Conservation (phyloP, 345 rosid genomes). For the Pistacia vera region DNA sequence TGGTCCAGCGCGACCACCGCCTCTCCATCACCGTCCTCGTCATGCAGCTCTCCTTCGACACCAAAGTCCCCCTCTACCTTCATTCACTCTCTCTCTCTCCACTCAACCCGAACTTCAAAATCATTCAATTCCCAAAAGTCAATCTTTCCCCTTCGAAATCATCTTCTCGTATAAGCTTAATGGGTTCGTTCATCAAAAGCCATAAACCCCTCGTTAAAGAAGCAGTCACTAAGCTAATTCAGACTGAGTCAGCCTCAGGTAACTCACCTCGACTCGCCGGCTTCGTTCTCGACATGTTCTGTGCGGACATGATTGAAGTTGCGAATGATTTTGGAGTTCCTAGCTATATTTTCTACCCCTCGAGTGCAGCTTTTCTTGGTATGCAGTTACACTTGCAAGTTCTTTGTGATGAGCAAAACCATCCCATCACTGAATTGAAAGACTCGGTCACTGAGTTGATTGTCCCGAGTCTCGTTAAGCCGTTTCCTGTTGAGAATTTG, state of each 20-base stretch:
- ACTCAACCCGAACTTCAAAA: neutral
- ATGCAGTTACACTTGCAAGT: conserved; percentile 16
- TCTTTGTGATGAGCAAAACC: conserved; percentile 18
- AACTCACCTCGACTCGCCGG: neutral
- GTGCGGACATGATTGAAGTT: neutral
- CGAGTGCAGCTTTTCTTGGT: conserved; percentile 24
- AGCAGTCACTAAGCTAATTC: neutral
- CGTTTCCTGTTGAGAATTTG: conserved; percentile 35
- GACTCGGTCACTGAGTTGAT: conserved; percentile 26
- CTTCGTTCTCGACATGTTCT: neutral
- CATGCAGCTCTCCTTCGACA: neutral
- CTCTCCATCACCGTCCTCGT: conserved; percentile 8
- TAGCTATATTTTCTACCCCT: neutral
- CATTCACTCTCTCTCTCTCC: neutral
- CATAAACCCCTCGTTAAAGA: neutral
- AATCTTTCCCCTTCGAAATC: neutral
- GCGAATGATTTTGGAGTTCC: neutral
- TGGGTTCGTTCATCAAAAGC: neutral
- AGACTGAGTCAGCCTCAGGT: neutral
- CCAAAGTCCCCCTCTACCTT: neutral
- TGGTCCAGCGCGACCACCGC: conserved; percentile 9
- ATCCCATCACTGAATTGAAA: conserved; percentile 17
- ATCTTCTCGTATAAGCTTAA: neutral
- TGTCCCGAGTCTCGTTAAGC: conserved; percentile 34
- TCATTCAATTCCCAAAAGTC: conserved; percentile 2